Evolutionary conservation across 805 yeast species (phyloP).

Genomic region (Kluyveromyces starmeri): DNA sequence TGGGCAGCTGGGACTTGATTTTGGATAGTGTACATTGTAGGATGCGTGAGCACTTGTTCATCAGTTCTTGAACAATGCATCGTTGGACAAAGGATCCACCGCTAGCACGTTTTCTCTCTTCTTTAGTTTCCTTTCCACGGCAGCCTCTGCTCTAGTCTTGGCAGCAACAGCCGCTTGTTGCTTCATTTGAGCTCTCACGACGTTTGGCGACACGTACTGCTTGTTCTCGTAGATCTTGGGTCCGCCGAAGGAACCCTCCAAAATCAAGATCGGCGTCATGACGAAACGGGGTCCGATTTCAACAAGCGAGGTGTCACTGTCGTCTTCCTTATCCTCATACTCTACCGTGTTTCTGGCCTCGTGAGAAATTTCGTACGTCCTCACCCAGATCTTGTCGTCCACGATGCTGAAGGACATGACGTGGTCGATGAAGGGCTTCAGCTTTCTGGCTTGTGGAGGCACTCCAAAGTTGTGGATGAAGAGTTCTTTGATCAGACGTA

Average conservation of each 20-base stretch:
- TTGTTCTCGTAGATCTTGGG: conserved; percentile 96
- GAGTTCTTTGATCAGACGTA: conserved; percentile 72
- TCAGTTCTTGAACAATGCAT: conserved; percentile 50
- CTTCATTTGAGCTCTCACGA: conserved; percentile 80
- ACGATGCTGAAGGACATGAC: conserved; percentile 89
- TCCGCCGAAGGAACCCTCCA: conserved; percentile 97
- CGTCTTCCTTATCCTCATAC: conserved; percentile 35
- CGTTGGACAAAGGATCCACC: conserved; percentile 78
- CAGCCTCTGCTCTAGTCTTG: conserved; percentile 66
- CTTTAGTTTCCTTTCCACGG: conserved; percentile 64
- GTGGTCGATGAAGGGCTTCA: conserved; percentile 92
- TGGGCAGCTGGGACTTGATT: no score
- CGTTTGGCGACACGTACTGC: conserved; percentile 93
- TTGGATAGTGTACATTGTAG: no score
- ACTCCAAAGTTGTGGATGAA: conserved; percentile 83
- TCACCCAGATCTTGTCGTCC: conserved; percentile 90
- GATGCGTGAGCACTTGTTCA: no score
- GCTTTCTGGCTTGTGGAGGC: conserved; percentile 85
- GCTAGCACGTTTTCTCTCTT: conserved; percentile 66
- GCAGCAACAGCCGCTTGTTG: conserved; percentile 77
- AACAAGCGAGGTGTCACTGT: conserved; percentile 64
- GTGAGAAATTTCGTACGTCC: conserved; percentile 83
- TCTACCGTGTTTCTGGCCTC: conserved; percentile 47
- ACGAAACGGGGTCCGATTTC: conserved; percentile 98
- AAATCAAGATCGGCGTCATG: conserved; percentile 77